Percentiles rank a stretch among this genome's conserved stretches.
Conservation (phyloP, 2,329 filamentous ascomycete genomes). For the Macrophomina phaseolina region DNA sequence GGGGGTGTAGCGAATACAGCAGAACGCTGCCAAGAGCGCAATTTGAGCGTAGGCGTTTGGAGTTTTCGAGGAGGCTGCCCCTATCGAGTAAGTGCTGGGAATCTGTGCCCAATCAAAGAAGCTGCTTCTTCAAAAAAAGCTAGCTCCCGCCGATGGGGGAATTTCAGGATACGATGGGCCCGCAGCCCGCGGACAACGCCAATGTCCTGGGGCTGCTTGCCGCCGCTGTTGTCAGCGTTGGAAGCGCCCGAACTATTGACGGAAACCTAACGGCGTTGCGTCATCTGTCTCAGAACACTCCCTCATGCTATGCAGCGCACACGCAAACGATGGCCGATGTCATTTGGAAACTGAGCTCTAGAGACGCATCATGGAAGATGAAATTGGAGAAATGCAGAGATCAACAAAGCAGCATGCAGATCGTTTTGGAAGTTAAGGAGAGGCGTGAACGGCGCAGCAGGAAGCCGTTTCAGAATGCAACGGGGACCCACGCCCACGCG, state of each 20-base stretch:
- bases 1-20: not conserved
- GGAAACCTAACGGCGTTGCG: not conserved
- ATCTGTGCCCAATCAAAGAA: not conserved
- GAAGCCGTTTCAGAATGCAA: not conserved
- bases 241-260: not conserved
- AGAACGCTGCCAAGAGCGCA: constrained; percentile 1
- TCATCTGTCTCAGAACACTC: not conserved
- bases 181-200: not conserved
- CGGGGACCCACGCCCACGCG: not conserved
- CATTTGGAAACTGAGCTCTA: not conserved
- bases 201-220: not conserved
- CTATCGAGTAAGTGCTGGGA: not conserved
- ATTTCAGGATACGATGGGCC: constrained; percentile 9
- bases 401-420: not conserved
- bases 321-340: too few relatives aligned
- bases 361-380: not conserved
- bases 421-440: not conserved
- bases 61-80: not conserved
- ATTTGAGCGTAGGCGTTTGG: not conserved
- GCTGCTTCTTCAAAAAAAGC: not conserved
- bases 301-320: not conserved
- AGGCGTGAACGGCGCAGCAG: not conserved
- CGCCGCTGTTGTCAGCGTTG: not conserved
- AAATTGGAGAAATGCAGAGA: not conserved
- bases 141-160: not conserved